Conservation (phyloP, 495 filamentous ascomycete species). For the Neurospora sp. region DNA sequence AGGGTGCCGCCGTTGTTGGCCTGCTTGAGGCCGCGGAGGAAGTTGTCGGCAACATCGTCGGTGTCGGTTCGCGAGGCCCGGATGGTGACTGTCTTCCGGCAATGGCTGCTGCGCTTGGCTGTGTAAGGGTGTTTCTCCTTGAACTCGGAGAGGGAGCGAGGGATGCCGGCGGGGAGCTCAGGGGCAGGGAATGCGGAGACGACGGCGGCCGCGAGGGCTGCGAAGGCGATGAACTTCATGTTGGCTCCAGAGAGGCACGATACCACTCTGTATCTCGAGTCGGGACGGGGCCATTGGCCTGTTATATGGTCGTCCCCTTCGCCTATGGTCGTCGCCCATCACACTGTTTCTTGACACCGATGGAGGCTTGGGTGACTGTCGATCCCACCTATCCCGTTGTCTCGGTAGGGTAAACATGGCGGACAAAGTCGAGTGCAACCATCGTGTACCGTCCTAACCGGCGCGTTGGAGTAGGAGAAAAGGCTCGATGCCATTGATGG, state of each 20-base stretch:
- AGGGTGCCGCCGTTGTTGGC: slow-evolving; percentile 46
- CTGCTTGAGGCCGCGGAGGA: slow-evolving; percentile 38
- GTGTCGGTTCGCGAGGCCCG: slow-evolving; percentile 39
- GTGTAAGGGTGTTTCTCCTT: slow-evolving; percentile 19
- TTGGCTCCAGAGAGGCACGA: not conserved
- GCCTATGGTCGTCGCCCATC: not conserved
- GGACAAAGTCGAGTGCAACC: not conserved
- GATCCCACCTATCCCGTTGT: not conserved
- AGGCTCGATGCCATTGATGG: slow-evolving; percentile 4
- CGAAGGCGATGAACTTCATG: slow-evolving; percentile 10
- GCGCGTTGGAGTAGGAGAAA: not conserved
- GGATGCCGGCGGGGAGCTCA: slow-evolving; percentile 17
- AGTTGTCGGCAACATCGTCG: slow-evolving; percentile 45
- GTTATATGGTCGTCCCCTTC: not conserved
- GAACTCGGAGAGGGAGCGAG: slow-evolving; percentile 21
- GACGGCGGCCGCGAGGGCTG: slow-evolving; percentile 6
- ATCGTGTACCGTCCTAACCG: not conserved
- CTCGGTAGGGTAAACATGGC: not conserved
- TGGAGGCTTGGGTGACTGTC: not conserved
- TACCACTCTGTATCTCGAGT: not conserved
- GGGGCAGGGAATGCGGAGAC: slow-evolving; percentile 3
- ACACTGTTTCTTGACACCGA: not conserved
- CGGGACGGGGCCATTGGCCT: not conserved
- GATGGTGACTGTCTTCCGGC: slow-evolving; percentile 38
- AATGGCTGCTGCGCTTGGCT: not conserved